phyloP scores from a whole-genome alignment of 805 yeast species.

The Cyberlindnera lachancei region DNA sequence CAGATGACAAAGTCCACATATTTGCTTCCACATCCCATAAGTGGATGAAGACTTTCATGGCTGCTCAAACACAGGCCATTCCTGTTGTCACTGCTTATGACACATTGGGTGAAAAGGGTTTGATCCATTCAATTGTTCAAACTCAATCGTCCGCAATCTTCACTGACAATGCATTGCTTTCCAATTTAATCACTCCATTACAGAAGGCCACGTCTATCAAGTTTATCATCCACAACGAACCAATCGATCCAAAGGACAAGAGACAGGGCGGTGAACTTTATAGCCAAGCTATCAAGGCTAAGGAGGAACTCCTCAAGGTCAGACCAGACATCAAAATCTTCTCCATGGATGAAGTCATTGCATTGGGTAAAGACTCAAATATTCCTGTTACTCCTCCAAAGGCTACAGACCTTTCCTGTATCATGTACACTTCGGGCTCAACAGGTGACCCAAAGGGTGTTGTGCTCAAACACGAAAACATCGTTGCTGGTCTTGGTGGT shows the following conservation, averaged over 20 bases:
- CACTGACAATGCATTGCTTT: slow-evolving; percentile 73
- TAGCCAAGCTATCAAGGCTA: slow-evolving; percentile 47
- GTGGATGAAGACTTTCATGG: slow-evolving; percentile 87
- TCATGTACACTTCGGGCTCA: slow-evolving; percentile 69
- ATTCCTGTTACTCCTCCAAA: slow-evolving; percentile 34
- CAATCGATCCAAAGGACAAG: slow-evolving; percentile 52
- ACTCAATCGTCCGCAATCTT: slow-evolving; percentile 74
- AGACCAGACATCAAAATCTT: slow-evolving; percentile 71
- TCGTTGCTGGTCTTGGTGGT: slow-evolving; percentile 86
- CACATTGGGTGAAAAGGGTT: slow-evolving; percentile 83
- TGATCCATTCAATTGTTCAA: slow-evolving; percentile 77
- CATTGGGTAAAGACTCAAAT: slow-evolving; percentile 50
- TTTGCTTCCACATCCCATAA: slow-evolving; percentile 82
- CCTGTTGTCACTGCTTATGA: slow-evolving; percentile 95
- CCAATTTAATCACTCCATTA: slow-evolving; percentile 64
- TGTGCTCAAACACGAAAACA: slow-evolving; percentile 51
- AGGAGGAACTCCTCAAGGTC: slow-evolving; percentile 49
- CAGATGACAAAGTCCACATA: slow-evolving; percentile 62
- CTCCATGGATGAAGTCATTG: slow-evolving; percentile 57
- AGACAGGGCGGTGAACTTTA: slow-evolving; percentile 57
- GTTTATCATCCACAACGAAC: slow-evolving; percentile 64
- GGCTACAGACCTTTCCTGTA: slow-evolving; percentile 47
- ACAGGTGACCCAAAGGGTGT: slow-evolving; percentile 84
- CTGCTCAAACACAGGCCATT: slow-evolving; percentile 68
- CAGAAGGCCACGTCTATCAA: slow-evolving; percentile 52